Base-by-base conservation (phyloP, 495 filamentous ascomycete species). In the Viridothelium virens region DNA sequence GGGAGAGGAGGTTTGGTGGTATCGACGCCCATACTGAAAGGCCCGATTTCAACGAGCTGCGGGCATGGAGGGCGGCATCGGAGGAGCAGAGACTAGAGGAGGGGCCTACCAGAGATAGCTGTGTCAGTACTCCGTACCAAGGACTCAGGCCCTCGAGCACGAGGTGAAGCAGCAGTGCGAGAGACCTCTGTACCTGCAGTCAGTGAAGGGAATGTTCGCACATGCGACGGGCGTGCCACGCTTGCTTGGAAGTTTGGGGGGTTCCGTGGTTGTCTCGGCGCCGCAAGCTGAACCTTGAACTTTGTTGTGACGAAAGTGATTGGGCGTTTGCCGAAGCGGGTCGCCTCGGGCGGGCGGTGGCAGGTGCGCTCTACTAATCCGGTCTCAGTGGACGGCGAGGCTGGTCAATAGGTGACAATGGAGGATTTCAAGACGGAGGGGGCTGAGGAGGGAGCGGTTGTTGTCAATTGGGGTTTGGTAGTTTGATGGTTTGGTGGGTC, bases 1-100 rank as follows among this genome's bases (percentile, higher is more conserved):
- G 76, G 76, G 33, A 78, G 72, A 48, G 76, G 75, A 38, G 75
- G 75, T 59, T 73, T 65, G 56, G 71, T 68, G 39, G 69, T 69
- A 63, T 76, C 75, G 31, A 77, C 31, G 53, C 75, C 75, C 75
- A 77, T 77, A 7, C 59, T 59, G 53, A 18, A 14, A 59, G 25
- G 18, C 53, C 7, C 31, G 53, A 33, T 4, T 59, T 59, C 31
- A 59, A 7, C 53, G 53, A 2, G 25, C 31, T 34, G 53, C 53
- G 31, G 53, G 14, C 53, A 59, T 59, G 53, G 31, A 59, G 53
- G 53, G 53, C 53, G 36, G 53, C 31, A 34, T 33, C 5, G 18
- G 53, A 5, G 31, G 6, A 14, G 53, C 7, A 7, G 53, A 34
- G 53, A 36, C 53, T 10, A n/a, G 53, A 59, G 53, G 53, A 59